A percentile compares a stretch with the other conserved stretches of the same genome.
Evolutionary conservation across 2,329 filamentous ascomycete genomes (phyloP).

Genomic region (Beauveria asiatica): DNA sequence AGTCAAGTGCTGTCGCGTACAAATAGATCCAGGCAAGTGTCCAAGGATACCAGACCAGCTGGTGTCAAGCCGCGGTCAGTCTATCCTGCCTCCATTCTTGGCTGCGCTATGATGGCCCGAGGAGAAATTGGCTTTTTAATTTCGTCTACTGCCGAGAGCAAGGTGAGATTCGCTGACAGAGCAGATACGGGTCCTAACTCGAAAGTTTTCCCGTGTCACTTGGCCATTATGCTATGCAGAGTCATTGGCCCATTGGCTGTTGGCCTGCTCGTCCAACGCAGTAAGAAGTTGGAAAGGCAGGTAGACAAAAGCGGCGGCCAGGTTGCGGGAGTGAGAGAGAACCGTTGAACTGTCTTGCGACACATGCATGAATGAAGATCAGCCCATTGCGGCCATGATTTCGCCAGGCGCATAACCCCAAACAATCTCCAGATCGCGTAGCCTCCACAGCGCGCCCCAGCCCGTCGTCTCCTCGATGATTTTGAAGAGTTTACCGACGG

Average conservation of each 20-base stretch:
- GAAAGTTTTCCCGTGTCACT: constrained; percentile 40
- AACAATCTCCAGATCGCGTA: constrained; percentile 35
- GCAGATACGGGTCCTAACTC: constrained; percentile 17
- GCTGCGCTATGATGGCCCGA: constrained; percentile 62
- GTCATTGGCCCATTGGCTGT: constrained; percentile 41
- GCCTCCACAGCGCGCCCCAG: constrained; percentile 41
- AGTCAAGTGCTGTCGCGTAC: neutral
- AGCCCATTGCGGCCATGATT: neutral
- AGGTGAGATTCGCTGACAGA: constrained; percentile 29
- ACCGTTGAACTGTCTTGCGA: too few species aligned
- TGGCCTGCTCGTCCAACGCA: constrained; percentile 35
- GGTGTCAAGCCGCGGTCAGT: constrained; percentile 48
- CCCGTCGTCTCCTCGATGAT: constrained; percentile 38
- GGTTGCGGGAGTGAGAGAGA: too few species aligned
- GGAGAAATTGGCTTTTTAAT: constrained; percentile 77
- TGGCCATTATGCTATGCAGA: constrained; percentile 49
- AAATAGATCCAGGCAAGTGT: neutral
- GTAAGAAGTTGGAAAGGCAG: constrained; percentile 27
- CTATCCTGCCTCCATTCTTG: constrained; percentile 59
- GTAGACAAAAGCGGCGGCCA: constrained; percentile 5
- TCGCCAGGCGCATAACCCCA: constrained; percentile 20
- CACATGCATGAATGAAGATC: neutral
- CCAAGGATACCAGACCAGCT: neutral
- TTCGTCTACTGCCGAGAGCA: constrained; percentile 54
- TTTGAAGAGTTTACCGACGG: constrained; percentile 30